A percentile compares a stretch with the other conserved stretches of the same genome.
Evolutionary conservation across 352 stramenopile genomes (phyloP).

Genomic region (Albugo candida): DNA sequence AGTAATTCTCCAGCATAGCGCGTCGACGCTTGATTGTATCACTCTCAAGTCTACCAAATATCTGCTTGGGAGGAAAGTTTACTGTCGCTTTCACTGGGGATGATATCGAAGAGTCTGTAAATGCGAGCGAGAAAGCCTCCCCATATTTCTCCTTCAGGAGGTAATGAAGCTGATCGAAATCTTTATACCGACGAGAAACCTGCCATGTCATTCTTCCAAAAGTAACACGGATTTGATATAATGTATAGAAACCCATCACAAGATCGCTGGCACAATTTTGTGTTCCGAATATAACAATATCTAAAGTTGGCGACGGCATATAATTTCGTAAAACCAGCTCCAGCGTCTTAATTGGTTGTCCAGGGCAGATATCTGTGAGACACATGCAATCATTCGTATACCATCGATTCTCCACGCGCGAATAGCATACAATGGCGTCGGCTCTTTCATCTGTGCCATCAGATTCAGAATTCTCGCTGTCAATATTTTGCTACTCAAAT

Average conservation of each 20-base stretch:
- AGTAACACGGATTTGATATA: conserved; percentile 43
- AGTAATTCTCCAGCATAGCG: conserved; percentile 43
- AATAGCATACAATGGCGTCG: conserved; percentile 28
- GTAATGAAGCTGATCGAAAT: conserved; percentile 16
- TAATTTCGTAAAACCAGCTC: conserved; percentile 18
- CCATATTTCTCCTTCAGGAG: conserved; percentile 11
- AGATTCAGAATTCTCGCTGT: too few relatives aligned
- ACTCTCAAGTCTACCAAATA: conserved; percentile 44
- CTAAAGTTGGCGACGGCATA: conserved; percentile 43
- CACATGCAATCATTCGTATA: conserved; percentile 28
- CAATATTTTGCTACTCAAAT: too few relatives aligned
- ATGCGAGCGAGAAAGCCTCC: neutral
- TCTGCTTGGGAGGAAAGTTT: conserved; percentile 32
- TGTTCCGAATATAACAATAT: conserved; percentile 35
- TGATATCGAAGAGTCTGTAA: neutral
- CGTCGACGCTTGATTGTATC: conserved; percentile 40
- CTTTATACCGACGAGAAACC: conserved; percentile 40
- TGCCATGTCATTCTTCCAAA: conserved; percentile 59
- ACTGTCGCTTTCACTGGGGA: conserved; percentile 12
- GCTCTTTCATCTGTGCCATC: conserved; percentile 5
- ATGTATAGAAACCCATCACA: neutral
- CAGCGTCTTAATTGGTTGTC: conserved; percentile 14
- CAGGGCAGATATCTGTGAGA: conserved; percentile 22
- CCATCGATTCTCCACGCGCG: conserved; percentile 19
- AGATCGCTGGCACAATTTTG: conserved; percentile 66